Percentiles rank a stretch among this genome's conserved stretches.
These are phyloP conservation scores for Alnus rubra DNA, from an alignment of 306 rosid species.

Conservation along the genomic window DNA sequence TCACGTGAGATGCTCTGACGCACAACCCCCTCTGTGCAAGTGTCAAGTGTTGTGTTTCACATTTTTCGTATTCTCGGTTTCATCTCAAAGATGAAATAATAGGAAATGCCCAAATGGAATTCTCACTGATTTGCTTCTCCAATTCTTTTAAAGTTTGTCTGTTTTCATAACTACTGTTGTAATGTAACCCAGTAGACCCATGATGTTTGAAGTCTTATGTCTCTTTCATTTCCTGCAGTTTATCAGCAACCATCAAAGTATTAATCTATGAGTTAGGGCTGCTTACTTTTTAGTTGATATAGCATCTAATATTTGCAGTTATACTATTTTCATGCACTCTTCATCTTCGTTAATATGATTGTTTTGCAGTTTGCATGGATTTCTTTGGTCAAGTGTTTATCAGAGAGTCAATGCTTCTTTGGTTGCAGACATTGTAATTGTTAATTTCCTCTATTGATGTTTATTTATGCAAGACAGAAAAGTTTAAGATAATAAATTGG, in stretches of 20 bases:
- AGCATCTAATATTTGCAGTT: not conserved
- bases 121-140: not conserved
- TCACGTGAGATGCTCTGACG: not conserved
- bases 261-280: too few relatives aligned
- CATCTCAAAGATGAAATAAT: not conserved
- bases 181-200: too few relatives aligned
- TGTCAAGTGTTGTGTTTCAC: not conserved
- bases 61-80: not conserved
- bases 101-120: not conserved
- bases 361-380: constrained; percentile 74
- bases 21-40: not conserved
- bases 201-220: too few relatives aligned
- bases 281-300: not conserved
- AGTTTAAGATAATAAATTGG: constrained; percentile 25
- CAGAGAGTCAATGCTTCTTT: constrained; percentile 56
- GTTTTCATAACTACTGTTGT: too few relatives aligned
- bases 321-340: not conserved
- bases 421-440: constrained; percentile 35
- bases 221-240: too few relatives aligned
- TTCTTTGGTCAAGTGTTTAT: constrained; percentile 46
- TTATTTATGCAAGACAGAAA: constrained; percentile 25
- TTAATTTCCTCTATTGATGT: not conserved
- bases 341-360: not conserved
- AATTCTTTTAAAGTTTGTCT: too few relatives aligned
- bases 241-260: too few relatives aligned